Conservation (phyloP, 441 rosid species). For the Flueggea neowawraea region DNA sequence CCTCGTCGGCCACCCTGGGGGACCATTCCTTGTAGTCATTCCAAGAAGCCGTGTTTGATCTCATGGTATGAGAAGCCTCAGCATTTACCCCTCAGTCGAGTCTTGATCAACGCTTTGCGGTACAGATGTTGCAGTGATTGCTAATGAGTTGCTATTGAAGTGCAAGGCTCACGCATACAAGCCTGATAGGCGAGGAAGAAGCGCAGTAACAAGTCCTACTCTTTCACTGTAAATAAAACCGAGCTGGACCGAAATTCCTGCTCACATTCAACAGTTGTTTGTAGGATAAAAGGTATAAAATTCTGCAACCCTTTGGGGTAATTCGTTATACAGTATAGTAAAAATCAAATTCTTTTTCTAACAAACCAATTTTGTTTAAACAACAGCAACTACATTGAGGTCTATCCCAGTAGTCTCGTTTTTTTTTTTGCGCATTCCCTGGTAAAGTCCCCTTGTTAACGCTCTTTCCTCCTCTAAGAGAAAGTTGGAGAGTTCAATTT, state of each 20-base stretch:
- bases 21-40: constrained; percentile 34
- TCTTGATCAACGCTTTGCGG: no score
- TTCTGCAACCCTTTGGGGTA: constrained; percentile 6
- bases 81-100: background rate
- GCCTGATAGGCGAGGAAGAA: constrained; percentile 9
- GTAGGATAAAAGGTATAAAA: no score
- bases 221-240: constrained; percentile 44
- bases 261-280: no score
- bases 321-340: constrained; percentile 35
- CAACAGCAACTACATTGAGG: background rate
- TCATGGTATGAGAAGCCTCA: background rate
- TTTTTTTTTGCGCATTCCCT: background rate
- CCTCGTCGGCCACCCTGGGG: constrained; percentile 50
- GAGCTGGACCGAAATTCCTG: no score
- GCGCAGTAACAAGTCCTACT: no score
- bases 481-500: no score
- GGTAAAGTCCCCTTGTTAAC: no score
- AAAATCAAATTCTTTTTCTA: constrained; percentile 33
- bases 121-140: no score
- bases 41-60: background rate
- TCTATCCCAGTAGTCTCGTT: background rate
- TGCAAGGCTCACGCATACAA: background rate
- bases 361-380: constrained; percentile 18
- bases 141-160: no score
- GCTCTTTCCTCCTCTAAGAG: no score